Base-by-base conservation (phyloP, 192 early-diverging fungal genomes). In the Coemansia sp. region DNA sequence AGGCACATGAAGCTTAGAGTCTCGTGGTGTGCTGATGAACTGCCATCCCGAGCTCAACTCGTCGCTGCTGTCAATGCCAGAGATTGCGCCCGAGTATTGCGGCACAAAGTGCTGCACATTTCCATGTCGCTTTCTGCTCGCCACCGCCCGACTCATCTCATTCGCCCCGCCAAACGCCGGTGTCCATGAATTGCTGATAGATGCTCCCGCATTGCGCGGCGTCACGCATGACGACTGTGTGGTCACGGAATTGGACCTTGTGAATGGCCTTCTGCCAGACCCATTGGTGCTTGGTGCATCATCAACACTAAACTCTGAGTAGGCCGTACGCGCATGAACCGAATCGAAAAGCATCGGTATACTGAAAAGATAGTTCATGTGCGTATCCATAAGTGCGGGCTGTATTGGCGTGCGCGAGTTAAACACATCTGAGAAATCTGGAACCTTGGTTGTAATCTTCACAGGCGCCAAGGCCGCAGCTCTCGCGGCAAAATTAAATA, bases 81-180 rank as follows among this genome's bases (percentile, higher is more conserved):
- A 42, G 53, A 65, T 63, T 6, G 66, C 52, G 53, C 59, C 71
- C 40, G 80, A 71, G 80, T 83, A 77, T 43, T 77, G 75, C 13
- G 80, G 80, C 59, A 77, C 80, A 69, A 77, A 77, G 58, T 83
- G 80, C 67, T 77, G 80, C n/a, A 59, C 68, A 12, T 68, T 56
- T n/a, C 60, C 69, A 45, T 54, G 56, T 16, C 61, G 67, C 41
- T 48, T 58, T 47, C 39, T 39, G 41, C 59, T 49, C 3, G 69
- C 63, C 7, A 54, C 18, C 44, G 61, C 16, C 13, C 49, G 42
- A 13, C 54, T 52, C 0, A 23, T n/a, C 1, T 41, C 49, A 38
- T 16, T 23, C 26, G 65, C 9, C 6, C 40, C 45, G 40, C 10
- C 11, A 15, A 9, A 0, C 1, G 21, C 7, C 61, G 63, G 49